Percentiles rank a stretch among this genome's conserved stretches.
These are phyloP conservation scores for Aspergillus pseudonomiae DNA, from an alignment of 2,329 filamentous ascomycete genomes.

Conservation along the genomic window DNA sequence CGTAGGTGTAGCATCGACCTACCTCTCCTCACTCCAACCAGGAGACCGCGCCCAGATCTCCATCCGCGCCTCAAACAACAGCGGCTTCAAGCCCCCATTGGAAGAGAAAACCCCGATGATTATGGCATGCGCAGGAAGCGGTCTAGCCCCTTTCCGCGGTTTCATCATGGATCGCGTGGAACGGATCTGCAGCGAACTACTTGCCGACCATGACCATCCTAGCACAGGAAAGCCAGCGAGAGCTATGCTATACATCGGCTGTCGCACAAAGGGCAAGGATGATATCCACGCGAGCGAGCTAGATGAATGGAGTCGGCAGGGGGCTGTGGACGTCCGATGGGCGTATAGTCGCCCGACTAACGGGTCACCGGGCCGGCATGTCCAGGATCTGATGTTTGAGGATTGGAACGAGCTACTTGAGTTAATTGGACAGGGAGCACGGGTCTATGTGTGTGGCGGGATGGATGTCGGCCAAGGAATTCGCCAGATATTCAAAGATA, in stretches of 20 bases:
- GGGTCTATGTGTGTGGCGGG: constrained; percentile 68
- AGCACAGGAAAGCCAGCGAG: constrained; percentile 30
- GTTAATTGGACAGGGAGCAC: constrained; percentile 54
- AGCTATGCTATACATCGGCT: constrained; percentile 41
- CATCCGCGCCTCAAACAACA: constrained; percentile 38
- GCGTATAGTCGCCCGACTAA: constrained; percentile 60
- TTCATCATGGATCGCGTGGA: constrained; percentile 65
- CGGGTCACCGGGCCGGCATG: constrained; percentile 54
- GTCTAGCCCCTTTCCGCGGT: constrained; percentile 65
- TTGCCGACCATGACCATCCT: constrained; percentile 13
- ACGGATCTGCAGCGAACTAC: constrained; percentile 24
- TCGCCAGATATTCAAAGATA: constrained; percentile 42
- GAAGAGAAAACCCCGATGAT: constrained; percentile 42
- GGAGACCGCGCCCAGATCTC: constrained; percentile 38
- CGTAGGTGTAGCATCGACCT: constrained; percentile 64
- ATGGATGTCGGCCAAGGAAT: constrained; percentile 54
- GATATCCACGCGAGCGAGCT: constrained; percentile 41
- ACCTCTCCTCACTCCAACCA: constrained; percentile 53
- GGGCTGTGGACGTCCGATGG: constrained; percentile 63
- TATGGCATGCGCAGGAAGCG: constrained; percentile 50
- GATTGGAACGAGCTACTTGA: constrained; percentile 50
- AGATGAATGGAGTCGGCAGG: constrained; percentile 61
- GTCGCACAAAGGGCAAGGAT: constrained; percentile 38
- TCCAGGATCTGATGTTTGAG: constrained; percentile 56
- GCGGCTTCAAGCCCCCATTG: constrained; percentile 40